Percentiles rank a stretch among this genome's conserved stretches.
phyloP scores from a whole-genome alignment of 495 filamentous ascomycete species.

The Staphylotrichum longicolle region DNA sequence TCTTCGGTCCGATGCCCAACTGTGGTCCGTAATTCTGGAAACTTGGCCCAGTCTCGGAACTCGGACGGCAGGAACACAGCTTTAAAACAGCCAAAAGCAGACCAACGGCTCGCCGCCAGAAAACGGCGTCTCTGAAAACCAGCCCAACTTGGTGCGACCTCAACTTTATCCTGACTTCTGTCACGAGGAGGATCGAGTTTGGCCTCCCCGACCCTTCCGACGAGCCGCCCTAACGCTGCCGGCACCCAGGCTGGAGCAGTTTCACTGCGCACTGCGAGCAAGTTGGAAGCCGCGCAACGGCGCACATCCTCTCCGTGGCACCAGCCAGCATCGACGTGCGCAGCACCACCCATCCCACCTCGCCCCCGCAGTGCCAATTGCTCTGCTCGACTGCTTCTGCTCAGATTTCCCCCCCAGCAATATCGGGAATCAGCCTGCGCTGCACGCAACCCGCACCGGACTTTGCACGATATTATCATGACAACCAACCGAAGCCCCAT shows the following conservation, averaged over 20 bases:
- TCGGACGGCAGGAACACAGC: slow-evolving; percentile 23
- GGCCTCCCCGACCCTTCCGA: slow-evolving; percentile 8
- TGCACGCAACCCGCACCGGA: slow-evolving; percentile 35
- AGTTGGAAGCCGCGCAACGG: slow-evolving; percentile 19
- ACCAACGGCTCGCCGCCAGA: not conserved
- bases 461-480: slow-evolving; percentile 52
- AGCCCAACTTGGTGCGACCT: slow-evolving; percentile 2
- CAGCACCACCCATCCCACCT: slow-evolving; percentile 4
- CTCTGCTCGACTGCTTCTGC: slow-evolving; percentile 18
- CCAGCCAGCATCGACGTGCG: slow-evolving; percentile 3
- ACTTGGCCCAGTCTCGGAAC: slow-evolving; percentile 32
- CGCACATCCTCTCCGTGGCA: slow-evolving; percentile 23
- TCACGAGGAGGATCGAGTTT: slow-evolving; percentile 10
- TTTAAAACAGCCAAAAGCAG: not conserved
- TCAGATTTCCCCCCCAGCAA: slow-evolving; percentile 31
- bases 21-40: slow-evolving; percentile 24
- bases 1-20: slow-evolving; percentile 34
- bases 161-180: slow-evolving; percentile 3
- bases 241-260: slow-evolving; percentile 26
- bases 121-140: not conserved
- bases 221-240: slow-evolving; percentile 23
- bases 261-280: slow-evolving; percentile 19
- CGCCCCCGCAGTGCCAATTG: slow-evolving; percentile 20
- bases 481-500: slow-evolving; percentile 52
- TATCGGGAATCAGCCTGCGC: slow-evolving; percentile 42